phyloP scores from a whole-genome alignment of 2,329 filamentous ascomycete species.

The Aspergillus tubingensis region DNA sequence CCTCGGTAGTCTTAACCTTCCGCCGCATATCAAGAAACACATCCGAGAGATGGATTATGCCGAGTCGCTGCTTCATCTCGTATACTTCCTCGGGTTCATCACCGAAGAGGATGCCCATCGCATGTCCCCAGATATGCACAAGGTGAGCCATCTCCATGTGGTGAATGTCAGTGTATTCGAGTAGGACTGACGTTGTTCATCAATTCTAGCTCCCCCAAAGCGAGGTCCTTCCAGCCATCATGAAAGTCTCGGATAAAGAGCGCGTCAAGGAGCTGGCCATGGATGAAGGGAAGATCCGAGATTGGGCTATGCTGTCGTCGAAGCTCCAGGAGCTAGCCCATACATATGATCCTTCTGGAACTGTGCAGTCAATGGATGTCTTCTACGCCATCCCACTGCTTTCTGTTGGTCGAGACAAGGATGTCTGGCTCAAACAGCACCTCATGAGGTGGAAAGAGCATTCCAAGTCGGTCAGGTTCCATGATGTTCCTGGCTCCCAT shows the following conservation, averaged over 20 bases:
- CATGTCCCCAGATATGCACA: neutral
- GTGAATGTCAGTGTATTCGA: neutral
- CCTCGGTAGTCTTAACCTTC: constrained; percentile 3
- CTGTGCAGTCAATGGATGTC: neutral
- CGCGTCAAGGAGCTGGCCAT: constrained; percentile 2
- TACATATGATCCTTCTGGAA: constrained; percentile 2
- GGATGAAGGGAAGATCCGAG: neutral
- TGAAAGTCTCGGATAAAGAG: neutral
- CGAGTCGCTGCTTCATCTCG: constrained; percentile 3
- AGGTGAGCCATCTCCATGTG: neutral
- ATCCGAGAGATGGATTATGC: constrained; percentile 5
- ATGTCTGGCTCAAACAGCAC: constrained; percentile 4
- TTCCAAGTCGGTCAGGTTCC: neutral
- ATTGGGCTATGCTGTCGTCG: constrained; percentile 3
- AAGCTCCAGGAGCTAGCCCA: constrained; percentile 4
- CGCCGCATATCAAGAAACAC: constrained; percentile 2
- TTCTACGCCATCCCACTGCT: constrained; percentile 8
- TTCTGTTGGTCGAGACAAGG: neutral
- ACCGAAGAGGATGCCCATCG: constrained; percentile 4
- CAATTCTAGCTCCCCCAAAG: neutral
- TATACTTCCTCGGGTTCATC: constrained; percentile 5
- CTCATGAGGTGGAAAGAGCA: constrained; percentile 5
- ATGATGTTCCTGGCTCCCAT: constrained; percentile 2
- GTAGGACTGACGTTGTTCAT: neutral
- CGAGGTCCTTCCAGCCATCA: constrained; percentile 3